Evolutionary conservation across 2,329 filamentous ascomycete genomes (phyloP).

Genomic region (Fusarium tupiense): DNA sequence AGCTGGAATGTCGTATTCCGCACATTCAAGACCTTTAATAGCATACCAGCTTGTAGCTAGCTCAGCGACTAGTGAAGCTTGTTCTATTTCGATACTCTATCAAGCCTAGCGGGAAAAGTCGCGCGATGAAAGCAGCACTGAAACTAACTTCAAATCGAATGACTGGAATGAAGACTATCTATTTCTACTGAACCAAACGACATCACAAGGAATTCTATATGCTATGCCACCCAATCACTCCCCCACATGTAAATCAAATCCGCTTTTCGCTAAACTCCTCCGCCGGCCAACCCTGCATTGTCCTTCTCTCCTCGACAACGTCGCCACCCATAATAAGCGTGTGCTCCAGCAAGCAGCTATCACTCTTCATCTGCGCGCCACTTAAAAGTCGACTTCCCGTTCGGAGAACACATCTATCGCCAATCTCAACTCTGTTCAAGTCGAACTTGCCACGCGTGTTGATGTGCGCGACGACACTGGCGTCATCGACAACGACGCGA

Average conservation of each 20-base stretch:
- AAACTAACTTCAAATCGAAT: accelerated
- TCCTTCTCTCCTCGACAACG: constrained; percentile 1
- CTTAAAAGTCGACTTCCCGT: constrained; percentile 7
- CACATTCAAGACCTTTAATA: not conserved
- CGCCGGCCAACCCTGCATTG: constrained; percentile 14
- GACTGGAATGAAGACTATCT: not conserved
- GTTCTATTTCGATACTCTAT: not conserved
- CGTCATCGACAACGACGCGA: constrained; percentile 1
- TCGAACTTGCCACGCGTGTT: constrained; percentile 16
- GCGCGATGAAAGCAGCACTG: not conserved
- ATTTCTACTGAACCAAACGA: not conserved
- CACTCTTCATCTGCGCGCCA: constrained; percentile 7
- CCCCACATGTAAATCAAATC: not conserved
- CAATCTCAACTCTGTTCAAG: constrained; percentile 3
- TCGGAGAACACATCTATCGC: not conserved
- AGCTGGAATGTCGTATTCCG: not conserved
- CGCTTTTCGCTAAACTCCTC: not conserved
- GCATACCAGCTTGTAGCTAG: not conserved
- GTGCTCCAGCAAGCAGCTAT: constrained; percentile 10
- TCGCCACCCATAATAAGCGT: constrained; percentile 20
- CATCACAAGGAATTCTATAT: not conserved
- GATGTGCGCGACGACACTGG: constrained; percentile 12
- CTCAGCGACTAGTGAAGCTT: not conserved
- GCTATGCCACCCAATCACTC: not conserved
- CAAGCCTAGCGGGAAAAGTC: not conserved